Evolutionary conservation across 2,329 filamentous ascomycete species (phyloP).

Genomic region (Nothophoma quercina): DNA sequence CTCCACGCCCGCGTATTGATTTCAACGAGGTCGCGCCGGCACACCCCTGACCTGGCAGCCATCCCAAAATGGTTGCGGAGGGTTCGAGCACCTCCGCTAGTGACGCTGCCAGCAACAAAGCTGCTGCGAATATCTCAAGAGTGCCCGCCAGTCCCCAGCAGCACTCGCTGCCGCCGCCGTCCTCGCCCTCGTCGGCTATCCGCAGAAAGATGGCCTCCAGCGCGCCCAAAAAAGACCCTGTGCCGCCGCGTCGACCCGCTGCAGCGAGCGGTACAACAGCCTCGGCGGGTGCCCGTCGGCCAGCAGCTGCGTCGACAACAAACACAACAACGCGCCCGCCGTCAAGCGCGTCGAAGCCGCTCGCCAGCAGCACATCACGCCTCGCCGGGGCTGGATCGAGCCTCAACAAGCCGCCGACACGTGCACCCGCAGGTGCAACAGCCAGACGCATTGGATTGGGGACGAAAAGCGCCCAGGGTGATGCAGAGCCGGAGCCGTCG

Average conservation of each 20-base stretch:
- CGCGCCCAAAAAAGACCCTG: slow-evolving; percentile 40
- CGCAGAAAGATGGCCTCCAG: slow-evolving; percentile 46
- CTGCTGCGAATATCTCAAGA: not conserved
- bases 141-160: slow-evolving; percentile 6
- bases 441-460: slow-evolving; percentile 33
- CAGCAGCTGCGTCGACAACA: slow-evolving; percentile 27
- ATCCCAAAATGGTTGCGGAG: slow-evolving; percentile 15
- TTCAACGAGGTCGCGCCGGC: slow-evolving; percentile 7
- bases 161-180: slow-evolving; percentile 27
- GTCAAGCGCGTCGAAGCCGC: slow-evolving; percentile 36
- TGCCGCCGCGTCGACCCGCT: slow-evolving; percentile 36
- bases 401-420: slow-evolving; percentile 49
- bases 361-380: slow-evolving; percentile 35
- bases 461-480: slow-evolving; percentile 33
- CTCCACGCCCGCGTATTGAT: not conserved
- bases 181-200: slow-evolving; percentile 38
- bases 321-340: slow-evolving; percentile 31
- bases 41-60: slow-evolving; percentile 7
- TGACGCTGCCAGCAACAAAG: slow-evolving; percentile 5
- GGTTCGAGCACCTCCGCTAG: slow-evolving; percentile 14
- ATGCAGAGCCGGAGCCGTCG: slow-evolving; percentile 44
- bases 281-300: slow-evolving; percentile 33
- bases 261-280: slow-evolving; percentile 22
- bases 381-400: slow-evolving; percentile 36
- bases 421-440: slow-evolving; percentile 34